Conservation (phyloP, 805 yeast genomes). For the Candida quercuum region DNA sequence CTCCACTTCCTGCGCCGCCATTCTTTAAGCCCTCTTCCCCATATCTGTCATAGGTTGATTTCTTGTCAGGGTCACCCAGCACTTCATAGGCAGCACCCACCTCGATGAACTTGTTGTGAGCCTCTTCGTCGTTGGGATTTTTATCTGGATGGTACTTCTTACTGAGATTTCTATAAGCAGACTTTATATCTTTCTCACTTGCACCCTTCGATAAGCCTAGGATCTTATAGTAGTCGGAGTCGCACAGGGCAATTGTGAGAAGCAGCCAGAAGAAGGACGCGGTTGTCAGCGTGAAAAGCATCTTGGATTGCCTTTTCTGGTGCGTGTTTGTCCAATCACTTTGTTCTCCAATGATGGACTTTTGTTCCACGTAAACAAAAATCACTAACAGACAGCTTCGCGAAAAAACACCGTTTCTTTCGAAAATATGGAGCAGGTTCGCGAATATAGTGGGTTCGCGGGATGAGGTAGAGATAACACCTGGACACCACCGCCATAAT, state of each 20-base stretch:
- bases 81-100: conserved; percentile 93
- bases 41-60: conserved; percentile 60
- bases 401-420: too few species aligned
- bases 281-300: too few species aligned
- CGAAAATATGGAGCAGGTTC: too few species aligned
- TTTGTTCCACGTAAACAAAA: too few species aligned
- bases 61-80: conserved; percentile 64
- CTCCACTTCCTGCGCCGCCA: conserved; percentile 41
- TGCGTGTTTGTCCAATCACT: too few species aligned
- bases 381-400: too few species aligned
- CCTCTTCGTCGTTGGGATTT: conserved; percentile 75
- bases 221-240: conserved; percentile 49
- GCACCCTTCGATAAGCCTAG: conserved; percentile 70
- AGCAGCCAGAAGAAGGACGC: background rate
- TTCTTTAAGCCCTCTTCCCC: conserved; percentile 73
- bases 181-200: conserved; percentile 73
- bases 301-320: too few species aligned
- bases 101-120: conserved; percentile 82
- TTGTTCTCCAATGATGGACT: too few species aligned
- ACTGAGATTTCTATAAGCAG: conserved; percentile 76
- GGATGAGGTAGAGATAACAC: too few species aligned
- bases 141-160: conserved; percentile 94
- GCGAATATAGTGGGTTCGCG: too few species aligned
- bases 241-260: conserved; percentile 15
- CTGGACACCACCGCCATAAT: too few species aligned